Base-by-base conservation (phyloP, 306 rosid species). In the Glycine soja region DNA sequence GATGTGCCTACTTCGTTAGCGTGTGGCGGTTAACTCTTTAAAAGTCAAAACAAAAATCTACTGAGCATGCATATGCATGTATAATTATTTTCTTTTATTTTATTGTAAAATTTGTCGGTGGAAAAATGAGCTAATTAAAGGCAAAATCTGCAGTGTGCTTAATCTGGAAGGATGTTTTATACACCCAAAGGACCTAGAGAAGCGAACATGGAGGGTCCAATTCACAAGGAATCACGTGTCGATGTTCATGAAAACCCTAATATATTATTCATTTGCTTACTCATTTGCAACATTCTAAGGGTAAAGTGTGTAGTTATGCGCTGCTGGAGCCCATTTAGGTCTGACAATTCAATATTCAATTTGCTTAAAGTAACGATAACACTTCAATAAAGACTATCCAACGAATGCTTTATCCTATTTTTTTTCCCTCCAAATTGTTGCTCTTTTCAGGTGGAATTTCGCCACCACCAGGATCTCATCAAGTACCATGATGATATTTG, bases 141-240 rank as follows among this genome's bases (percentile, higher is more conserved):
- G 7, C 6, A 38, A 38, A 38, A 38, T 38, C 6, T 38, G 4
- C 32, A 54, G 42, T 53, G 71, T 14, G 69, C 10, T 48, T 48
- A 42, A 32, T 51, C 32, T 11, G 58, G 75, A 78, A 81, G 80
- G 83, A 73, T 70, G 73, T 78, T 76, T 66, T 16, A 30, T 46
- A 47, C 74, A 75, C 79, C 71, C 76, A 64, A 83, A 67, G 83
- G 78, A 66, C 77, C 73, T 46, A 87, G 74, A 76, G 62, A 13
- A 24, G 57, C 75, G 3, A 80, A 77, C 87, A 82, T 32, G 87
- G 91, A 88, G 92, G 88, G 78, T 92, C 92, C 91, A 57, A 84
- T 87, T 90, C 92, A 85, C 90, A 82, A 85, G 92, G 87, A 72
- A 82, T 88, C 92, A 92, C 91, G 62, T 92, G 91, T 63, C 84